These are phyloP conservation scores for Rhodotorula sp. DNA, from an alignment of 1,284 basidiomycete genomes.

Conservation along the genomic window DNA sequence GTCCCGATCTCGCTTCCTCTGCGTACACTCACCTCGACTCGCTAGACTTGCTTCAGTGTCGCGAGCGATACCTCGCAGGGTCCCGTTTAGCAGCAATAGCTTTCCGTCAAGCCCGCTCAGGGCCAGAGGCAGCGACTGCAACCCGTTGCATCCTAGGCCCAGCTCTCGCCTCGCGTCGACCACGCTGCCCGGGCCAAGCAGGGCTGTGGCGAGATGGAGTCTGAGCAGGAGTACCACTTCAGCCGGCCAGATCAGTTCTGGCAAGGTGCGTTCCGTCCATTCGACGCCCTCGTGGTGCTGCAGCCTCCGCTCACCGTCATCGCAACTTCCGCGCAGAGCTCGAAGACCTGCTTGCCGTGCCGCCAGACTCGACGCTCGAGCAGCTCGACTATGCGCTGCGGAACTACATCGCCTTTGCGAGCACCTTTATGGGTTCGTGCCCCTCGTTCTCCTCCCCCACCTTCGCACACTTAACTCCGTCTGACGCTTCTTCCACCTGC, in stretches of 20 bases:
- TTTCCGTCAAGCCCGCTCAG: too few species aligned
- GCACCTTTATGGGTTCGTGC: conserved; percentile 60
- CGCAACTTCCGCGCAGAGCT: conserved; percentile 61
- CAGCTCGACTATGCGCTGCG: conserved; percentile 74
- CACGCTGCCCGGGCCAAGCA: too few species aligned
- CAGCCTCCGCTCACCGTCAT: background rate
- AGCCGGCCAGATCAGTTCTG: conserved; percentile 41
- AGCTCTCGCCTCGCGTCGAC: background rate
- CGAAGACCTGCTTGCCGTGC: conserved; percentile 73
- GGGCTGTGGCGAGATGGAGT: conserved; percentile 15
- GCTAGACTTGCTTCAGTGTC: too few species aligned
- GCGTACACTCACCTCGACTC: too few species aligned
- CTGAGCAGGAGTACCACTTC: conserved; percentile 37
- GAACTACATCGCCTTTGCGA: conserved; percentile 73
- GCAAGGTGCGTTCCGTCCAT: conserved; percentile 26
- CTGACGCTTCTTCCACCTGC: background rate
- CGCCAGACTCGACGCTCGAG: conserved; percentile 66
- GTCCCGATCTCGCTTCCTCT: too few species aligned
- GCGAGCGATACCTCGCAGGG: too few species aligned
- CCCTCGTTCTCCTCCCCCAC: background rate
- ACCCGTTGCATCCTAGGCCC: too few species aligned
- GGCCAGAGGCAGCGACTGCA: too few species aligned
- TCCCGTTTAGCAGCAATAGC: too few species aligned
- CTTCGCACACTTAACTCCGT: background rate
- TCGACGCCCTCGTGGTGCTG: background rate